These are phyloP conservation scores for Chytriomyces confervae DNA, from an alignment of 192 early-diverging fungal genomes.

Conservation along the genomic window DNA sequence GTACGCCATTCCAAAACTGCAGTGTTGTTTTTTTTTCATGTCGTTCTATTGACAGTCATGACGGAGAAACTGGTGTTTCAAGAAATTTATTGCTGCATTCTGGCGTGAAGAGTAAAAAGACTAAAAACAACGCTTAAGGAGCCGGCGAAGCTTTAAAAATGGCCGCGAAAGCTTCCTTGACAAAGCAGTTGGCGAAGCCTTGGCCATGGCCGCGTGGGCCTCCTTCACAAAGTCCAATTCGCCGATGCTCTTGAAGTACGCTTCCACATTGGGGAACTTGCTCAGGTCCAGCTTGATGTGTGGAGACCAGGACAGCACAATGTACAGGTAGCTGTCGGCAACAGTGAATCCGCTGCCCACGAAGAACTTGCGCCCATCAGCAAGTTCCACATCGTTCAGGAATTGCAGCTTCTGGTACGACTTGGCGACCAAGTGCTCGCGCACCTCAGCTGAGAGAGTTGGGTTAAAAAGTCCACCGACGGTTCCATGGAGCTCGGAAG, in stretches of 20 bases:
- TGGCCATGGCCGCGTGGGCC: conserved; percentile 37
- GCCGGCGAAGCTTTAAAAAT: too few species aligned
- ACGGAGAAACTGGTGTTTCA: too few species aligned
- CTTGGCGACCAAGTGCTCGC: conserved; percentile 26
- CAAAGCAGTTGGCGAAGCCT: too few species aligned
- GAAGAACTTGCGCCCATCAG: conserved; percentile 39
- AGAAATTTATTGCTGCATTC: too few species aligned
- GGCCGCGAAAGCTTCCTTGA: too few species aligned
- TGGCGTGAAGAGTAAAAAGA: too few species aligned
- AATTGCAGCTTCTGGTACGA: conserved; percentile 15
- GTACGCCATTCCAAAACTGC: too few species aligned
- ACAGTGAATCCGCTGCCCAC: conserved; percentile 41
- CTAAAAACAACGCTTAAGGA: too few species aligned
- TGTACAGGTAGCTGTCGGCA: conserved; percentile 41
- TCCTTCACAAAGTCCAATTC: conserved; percentile 44
- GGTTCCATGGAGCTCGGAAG: conserved; percentile 36
- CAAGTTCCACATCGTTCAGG: conserved; percentile 41
- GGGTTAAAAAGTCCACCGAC: conserved; percentile 33
- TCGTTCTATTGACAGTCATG: too few species aligned
- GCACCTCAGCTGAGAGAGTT: conserved; percentile 13
- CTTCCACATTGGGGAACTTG: conserved; percentile 32
- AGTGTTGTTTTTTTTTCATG: too few species aligned
- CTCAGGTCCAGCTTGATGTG: conserved; percentile 37
- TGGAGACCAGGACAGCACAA: conserved; percentile 29
- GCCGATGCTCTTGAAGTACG: conserved; percentile 36